Evolutionary conservation across 306 rosid species (phyloP).

Genomic region (Malus asiatica): DNA sequence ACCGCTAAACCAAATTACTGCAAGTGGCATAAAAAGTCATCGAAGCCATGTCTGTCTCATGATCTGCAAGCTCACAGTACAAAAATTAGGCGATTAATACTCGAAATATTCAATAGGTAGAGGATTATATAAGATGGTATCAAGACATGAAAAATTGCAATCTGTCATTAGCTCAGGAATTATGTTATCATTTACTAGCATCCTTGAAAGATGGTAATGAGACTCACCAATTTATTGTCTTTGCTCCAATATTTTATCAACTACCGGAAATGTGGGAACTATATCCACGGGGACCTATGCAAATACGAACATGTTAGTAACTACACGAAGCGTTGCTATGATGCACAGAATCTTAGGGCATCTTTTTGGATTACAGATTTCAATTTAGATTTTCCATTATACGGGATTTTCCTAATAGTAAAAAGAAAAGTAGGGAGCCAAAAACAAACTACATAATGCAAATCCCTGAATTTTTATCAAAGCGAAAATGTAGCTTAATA

Average conservation of each 20-base stretch:
- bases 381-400: not conserved
- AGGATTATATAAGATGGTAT: not conserved
- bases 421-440: not conserved
- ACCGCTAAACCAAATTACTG: no score
- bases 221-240: conserved; percentile 9
- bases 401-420: not conserved
- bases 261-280: conserved; percentile 64
- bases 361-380: not conserved
- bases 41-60: not conserved
- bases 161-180: not conserved
- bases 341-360: not conserved
- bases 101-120: not conserved
- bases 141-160: not conserved
- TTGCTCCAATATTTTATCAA: conserved; percentile 40
- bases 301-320: not conserved
- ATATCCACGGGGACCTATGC: conserved; percentile 85
- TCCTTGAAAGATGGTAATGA: not conserved
- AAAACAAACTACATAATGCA: not conserved
- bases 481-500: not conserved
- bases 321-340: not conserved
- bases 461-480: no score
- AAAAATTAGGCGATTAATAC: not conserved
- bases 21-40: no score
- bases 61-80: not conserved
- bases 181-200: not conserved